These are phyloP conservation scores for Zymoseptoria crescenta DNA, from an alignment of 2,329 filamentous ascomycete species.

Conservation along the genomic window DNA sequence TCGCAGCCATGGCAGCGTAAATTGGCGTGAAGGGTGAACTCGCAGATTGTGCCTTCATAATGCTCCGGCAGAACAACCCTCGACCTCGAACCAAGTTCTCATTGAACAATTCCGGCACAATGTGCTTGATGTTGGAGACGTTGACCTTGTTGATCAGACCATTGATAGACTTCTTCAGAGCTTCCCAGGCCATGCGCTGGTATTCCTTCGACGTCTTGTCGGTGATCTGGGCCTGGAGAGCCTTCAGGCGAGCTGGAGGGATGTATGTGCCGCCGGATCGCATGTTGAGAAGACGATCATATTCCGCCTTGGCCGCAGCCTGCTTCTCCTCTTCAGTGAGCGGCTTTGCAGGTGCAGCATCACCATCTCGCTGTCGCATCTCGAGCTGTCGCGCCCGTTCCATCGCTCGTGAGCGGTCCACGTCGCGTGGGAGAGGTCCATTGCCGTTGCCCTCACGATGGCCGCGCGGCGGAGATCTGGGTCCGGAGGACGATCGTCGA, in stretches of 20 bases:
- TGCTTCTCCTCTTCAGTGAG: constrained; percentile 74
- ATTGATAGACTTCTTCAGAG: constrained; percentile 97
- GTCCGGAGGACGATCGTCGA: constrained; percentile 20
- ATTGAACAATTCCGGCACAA: constrained; percentile 89
- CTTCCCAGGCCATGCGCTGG: constrained; percentile 98
- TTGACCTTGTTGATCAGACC: constrained; percentile 99
- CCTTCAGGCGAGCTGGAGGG: constrained; percentile 79
- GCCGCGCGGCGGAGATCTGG: constrained; percentile 26
- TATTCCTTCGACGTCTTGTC: constrained; percentile 96
- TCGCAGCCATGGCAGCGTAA: constrained; percentile 89
- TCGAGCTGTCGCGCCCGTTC: constrained; percentile 48
- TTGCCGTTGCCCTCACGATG: constrained; percentile 15
- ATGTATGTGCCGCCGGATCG: constrained; percentile 95
- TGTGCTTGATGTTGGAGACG: constrained; percentile 93
- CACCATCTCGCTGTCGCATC: constrained; percentile 32
- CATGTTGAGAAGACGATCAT: constrained; percentile 84
- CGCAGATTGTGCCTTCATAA: constrained; percentile 97
- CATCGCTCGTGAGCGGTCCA: constrained; percentile 43
- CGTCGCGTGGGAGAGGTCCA: constrained; percentile 39
- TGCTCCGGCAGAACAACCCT: constrained; percentile 86
- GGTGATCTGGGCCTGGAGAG: constrained; percentile 91
- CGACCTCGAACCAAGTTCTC: constrained; percentile 90
- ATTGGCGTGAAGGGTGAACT: constrained; percentile 94
- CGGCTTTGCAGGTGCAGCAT: constrained; percentile 43
- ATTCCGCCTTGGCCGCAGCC: constrained; percentile 81